Conservation (phyloP, 2,329 filamentous ascomycete genomes). For the Madurella fahalii region DNA sequence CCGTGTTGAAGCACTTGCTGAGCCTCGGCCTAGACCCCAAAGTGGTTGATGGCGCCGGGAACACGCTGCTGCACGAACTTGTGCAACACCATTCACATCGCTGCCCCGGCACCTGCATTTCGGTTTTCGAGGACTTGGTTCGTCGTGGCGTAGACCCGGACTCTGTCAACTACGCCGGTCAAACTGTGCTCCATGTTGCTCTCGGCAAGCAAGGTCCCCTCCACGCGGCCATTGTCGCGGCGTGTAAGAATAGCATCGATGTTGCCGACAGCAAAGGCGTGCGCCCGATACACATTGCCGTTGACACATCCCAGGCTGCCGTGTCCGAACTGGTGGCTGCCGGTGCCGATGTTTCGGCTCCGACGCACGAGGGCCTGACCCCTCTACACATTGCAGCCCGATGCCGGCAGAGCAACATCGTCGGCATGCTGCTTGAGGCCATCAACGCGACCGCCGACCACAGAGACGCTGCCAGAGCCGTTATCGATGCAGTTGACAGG, state of each 20-base stretch:
- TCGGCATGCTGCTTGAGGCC: constrained; percentile 30
- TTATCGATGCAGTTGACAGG: background rate
- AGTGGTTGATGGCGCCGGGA: constrained; percentile 20
- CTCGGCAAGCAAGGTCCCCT: background rate
- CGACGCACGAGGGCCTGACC: constrained; percentile 34
- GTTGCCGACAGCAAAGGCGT: constrained; percentile 2
- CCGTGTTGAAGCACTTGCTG: background rate
- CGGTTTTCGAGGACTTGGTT: constrained; percentile 1
- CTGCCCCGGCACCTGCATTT: background rate
- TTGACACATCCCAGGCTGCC: constrained; percentile 18
- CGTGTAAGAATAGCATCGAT: constrained; percentile 2
- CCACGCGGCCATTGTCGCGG: background rate
- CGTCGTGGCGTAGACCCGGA: constrained; percentile 8
- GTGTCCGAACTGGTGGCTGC: constrained; percentile 31
- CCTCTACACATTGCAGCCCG: constrained; percentile 39
- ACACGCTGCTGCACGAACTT: constrained; percentile 22
- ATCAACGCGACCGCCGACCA: background rate
- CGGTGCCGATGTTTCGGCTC: constrained; percentile 32
- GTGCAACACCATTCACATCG: background rate
- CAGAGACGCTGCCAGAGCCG: background rate
- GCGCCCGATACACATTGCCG: constrained; percentile 9
- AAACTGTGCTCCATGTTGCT: constrained; percentile 9
- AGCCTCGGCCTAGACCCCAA: constrained; percentile 17
- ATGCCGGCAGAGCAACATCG: constrained; percentile 31
- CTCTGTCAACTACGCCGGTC: constrained; percentile 5